Evolutionary conservation across 805 yeast genomes (phyloP).

Genomic region (Metschnikowia cubensis): DNA sequence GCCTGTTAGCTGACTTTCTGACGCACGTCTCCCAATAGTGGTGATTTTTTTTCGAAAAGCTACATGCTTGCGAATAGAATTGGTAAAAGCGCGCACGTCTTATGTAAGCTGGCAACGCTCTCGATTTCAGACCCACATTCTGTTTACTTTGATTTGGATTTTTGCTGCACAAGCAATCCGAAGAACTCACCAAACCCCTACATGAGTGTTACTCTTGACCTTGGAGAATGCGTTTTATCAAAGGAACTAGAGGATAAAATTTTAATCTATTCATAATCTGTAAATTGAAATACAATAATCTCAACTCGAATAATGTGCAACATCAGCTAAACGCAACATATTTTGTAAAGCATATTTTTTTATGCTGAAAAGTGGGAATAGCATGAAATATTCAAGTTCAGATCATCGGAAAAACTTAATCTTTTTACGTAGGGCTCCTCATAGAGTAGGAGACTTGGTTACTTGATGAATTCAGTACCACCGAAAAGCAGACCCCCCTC

Average conservation of each 20-base stretch:
- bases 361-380: conserved; percentile 40
- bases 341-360: conserved; percentile 43
- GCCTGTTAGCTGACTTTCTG: neutral
- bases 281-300: conserved; percentile 22
- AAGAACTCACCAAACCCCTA: neutral
- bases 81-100: conserved; percentile 5
- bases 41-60: conserved; percentile 4
- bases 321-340: conserved; percentile 40
- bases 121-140: neutral
- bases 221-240: conserved; percentile 41
- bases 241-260: conserved; percentile 26
- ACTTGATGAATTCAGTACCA: conserved; percentile 3
- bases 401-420: conserved; percentile 32
- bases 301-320: conserved; percentile 27
- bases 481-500: neutral
- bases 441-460: conserved; percentile 46
- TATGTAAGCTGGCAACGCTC: conserved; percentile 1
- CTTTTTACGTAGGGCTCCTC: conserved; percentile 52
- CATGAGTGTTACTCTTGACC: conserved; percentile 5
- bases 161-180: neutral
- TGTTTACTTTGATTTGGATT: neutral
- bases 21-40: neutral
- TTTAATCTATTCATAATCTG: conserved; percentile 31
- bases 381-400: conserved; percentile 42
- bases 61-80: conserved; percentile 1